Base-by-base conservation (phyloP, 208 protist genomes). In the Naegleria fowleri region DNA sequence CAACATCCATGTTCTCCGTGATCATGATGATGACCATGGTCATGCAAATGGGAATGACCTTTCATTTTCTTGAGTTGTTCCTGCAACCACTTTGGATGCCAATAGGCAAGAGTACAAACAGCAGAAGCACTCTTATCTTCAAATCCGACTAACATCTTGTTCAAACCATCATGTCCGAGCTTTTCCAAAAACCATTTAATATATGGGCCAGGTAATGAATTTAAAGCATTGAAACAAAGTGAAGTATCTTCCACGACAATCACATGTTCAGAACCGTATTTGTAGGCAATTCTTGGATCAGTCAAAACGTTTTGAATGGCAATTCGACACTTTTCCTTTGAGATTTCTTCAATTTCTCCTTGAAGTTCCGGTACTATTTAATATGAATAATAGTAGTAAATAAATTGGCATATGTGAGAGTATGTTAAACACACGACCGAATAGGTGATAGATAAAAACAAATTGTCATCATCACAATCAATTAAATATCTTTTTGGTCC, bases 101-200 rank as follows among this genome's bases (percentile, higher is more conserved):
- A 92, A 86, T 93, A 97, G 9, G 93, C 93, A 91, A 98, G 97
- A 25, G 93, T 96, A 89, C 95, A 97, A 59, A 96, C 87, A 36
- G 97, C 96, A 83, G 96, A 96, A 5, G 97, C 97, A 83, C 89
- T 93, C 85, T 97, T 96, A 91, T 98, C 94, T 40, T 93, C 91
- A 91, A 98, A 99, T 29, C 95, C 97, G 0, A 93, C 93, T 25
- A 98, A 92, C 93, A 99, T 92, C 40, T 98, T 96, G 79, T 96
- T 93, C 83, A 99, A 94, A 16, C 98, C 98, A 39, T 95, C 94
- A 90, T 95, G 94, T 11, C 97, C 96, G 6, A 98, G 87, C 40
- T 94, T 95, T 9, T 98, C 95, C 15, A 99, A 94, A 92, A 99
- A 99, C 97, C 98, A 99, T 93, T 99, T 99, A 39, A 99, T 96